A percentile compares a stretch with the other conserved stretches of the same genome.
Evolutionary conservation across 139 green algal genomes (phyloP).

Genomic region (Chlamydomonas sp.): DNA sequence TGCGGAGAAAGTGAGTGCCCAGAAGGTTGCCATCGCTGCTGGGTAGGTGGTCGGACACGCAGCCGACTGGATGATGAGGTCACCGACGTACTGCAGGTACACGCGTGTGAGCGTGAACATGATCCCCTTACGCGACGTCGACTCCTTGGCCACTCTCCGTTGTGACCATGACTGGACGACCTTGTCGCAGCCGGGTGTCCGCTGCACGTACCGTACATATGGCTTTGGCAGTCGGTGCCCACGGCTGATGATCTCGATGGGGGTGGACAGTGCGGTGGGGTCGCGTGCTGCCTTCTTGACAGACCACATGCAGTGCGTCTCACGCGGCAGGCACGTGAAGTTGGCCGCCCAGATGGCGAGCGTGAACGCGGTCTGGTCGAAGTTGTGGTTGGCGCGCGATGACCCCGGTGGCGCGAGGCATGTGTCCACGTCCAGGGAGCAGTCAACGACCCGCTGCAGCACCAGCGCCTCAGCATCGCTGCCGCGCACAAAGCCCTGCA

Average conservation of each 20-base stretch:
- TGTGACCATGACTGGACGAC: too few relatives aligned
- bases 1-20: too few relatives aligned
- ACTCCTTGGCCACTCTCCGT: slow-evolving; percentile 3
- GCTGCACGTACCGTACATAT: background rate
- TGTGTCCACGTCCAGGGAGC: slow-evolving; percentile 10
- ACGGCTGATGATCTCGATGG: slow-evolving; percentile 21
- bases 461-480: slow-evolving; percentile 26
- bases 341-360: slow-evolving; percentile 17
- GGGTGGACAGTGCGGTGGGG: background rate
- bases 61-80: too few relatives aligned
- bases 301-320: slow-evolving; percentile 13
- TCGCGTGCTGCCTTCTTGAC: slow-evolving; percentile 22
- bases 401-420: slow-evolving; percentile 28
- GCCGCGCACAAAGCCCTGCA: slow-evolving; percentile 21
- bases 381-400: slow-evolving; percentile 27
- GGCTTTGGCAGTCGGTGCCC: slow-evolving; percentile 23
- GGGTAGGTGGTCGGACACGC: too few relatives aligned
- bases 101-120: background rate
- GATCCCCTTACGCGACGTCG: background rate
- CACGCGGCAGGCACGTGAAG: slow-evolving; percentile 27
- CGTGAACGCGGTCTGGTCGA: slow-evolving; percentile 32
- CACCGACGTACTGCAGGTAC: slow-evolving; percentile 1
- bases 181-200: background rate
- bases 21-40: too few relatives aligned
- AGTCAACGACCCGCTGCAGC: slow-evolving; percentile 20